Evolutionary conservation across 805 yeast species (phyloP), one percentile per base, ranked within the genome.

Genomic region (Suhomyces kilbournensis): DNA sequence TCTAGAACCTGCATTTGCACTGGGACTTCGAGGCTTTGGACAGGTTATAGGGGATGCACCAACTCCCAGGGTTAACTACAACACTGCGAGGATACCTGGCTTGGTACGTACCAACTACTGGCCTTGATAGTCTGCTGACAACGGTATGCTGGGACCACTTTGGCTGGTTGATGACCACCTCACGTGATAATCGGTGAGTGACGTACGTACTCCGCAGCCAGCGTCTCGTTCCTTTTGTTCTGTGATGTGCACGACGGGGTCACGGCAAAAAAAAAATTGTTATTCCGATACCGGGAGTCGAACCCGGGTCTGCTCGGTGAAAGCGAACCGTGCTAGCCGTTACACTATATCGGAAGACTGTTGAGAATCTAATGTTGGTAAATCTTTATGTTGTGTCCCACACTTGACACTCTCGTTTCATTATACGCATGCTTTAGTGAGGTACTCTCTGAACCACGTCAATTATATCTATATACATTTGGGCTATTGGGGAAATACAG

Each of bases 261-360:
- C 22, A 39, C 22, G 44, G n/a, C 7, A 39, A 19, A 15, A 14
- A 34, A 22, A 49, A 48, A 52, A 34, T n/a, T 9, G 17, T 44
- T 10, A 54, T 79, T 83, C 88, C 88, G 87, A 82, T 83, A 78
- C 89, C 86, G 88, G 88, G 88, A 83, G 86, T 84, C 87, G 89
- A 84, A 84, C 88, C 88, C 88, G 86, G 85, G 83, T 78, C 74
- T 83, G 85, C 87, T 81, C 88, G 86, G 88, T 83, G 87, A 84
- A 83, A 83, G 87, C 86, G 86, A 81, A 80, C 86, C 86, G 84
- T 83, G 86, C 82, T 83, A 82, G 56, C 53, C 56, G 56, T 53
- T 53, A 53, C 56, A 53, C 56, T 53, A 53, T 53, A 53, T 51
- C 56, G 56, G 56, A 53, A n/a, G 8, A 32, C 34, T 10, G 10